phyloP scores from a whole-genome alignment of 2,329 filamentous ascomycete species.

The Aspergillus clavatus region DNA sequence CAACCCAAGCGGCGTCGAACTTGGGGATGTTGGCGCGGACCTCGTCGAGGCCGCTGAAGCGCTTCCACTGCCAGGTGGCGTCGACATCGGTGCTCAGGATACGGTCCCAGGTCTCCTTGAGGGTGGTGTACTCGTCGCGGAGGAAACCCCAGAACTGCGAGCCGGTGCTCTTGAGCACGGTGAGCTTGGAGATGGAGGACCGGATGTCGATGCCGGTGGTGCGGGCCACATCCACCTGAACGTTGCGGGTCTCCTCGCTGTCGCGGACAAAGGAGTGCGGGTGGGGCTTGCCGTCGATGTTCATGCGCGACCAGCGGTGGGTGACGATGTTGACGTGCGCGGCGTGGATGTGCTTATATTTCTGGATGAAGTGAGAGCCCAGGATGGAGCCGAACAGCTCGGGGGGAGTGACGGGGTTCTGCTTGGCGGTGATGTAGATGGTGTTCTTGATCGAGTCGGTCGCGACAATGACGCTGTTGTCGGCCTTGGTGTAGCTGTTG shows the following conservation, averaged over 20 bases:
- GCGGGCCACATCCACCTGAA: slow-evolving; percentile 66
- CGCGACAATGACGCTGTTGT: slow-evolving; percentile 92
- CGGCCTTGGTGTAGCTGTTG: slow-evolving; percentile 77
- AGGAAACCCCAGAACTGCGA: slow-evolving; percentile 95
- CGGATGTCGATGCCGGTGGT: slow-evolving; percentile 67
- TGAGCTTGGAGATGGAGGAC: slow-evolving; percentile 73
- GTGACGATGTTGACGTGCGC: slow-evolving; percentile 78
- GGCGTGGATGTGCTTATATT: slow-evolving; percentile 79
- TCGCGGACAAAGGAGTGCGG: slow-evolving; percentile 93
- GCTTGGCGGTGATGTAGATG: slow-evolving; percentile 89
- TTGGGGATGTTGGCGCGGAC: slow-evolving; percentile 59
- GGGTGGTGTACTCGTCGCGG: slow-evolving; percentile 85
- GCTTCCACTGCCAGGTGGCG: slow-evolving; percentile 78
- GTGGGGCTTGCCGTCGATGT: slow-evolving; percentile 80
- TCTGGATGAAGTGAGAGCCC: slow-evolving; percentile 81
- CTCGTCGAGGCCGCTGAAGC: slow-evolving; percentile 60
- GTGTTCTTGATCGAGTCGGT: slow-evolving; percentile 99
- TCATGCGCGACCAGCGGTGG: slow-evolving; percentile 89
- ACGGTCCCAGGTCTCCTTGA: slow-evolving; percentile 88
- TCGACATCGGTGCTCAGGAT: slow-evolving; percentile 94
- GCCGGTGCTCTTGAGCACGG: slow-evolving; percentile 93
- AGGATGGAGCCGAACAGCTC: slow-evolving; percentile 86
- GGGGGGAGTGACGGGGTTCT: slow-evolving; percentile 84
- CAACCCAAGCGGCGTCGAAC: slow-evolving; percentile 76
- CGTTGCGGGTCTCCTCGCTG: slow-evolving; percentile 78